Base-by-base conservation (phyloP, 257 asterid genomes). In the Verbena officinalis region DNA sequence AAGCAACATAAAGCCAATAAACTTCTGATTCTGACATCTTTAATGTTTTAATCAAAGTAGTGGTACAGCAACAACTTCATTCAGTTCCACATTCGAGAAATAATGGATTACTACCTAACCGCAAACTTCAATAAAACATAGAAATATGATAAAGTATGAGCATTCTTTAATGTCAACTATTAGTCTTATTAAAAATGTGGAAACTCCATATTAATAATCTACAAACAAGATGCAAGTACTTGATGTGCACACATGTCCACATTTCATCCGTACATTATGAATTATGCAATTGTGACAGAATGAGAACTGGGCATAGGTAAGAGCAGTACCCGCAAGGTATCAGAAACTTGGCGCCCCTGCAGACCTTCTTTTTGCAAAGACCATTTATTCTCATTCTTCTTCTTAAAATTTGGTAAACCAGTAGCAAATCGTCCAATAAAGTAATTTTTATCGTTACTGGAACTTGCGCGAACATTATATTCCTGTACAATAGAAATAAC, bases 291-390 rank as follows among this genome's bases (percentile, higher is more conserved):
- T 52, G 23, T 10, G n/a, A 60, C 4, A 57, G 69, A 22, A 49
- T 5, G 70, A 40, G 46, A 75, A 61, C 22, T 15, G 20, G 15
- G 46, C n/a, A 63, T 24, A 20, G 58, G 61, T 15, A 30, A 46
- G 62, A 65, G 66, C 69, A 55, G 27, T 86, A 94, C 99, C 91
- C 96, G 84, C 81, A 90, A 77, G 51, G 89, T 19, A 64, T 94
- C 97, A 34, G 96, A 71, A 66, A 90, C 79, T 78, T 90, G 97
- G 73, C 99, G 96, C 68, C 97, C 99, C 75, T 86, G 96, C 79
- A 90, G 65, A 72, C 91, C 96, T 80, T 94, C 97, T 71, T 88
- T 94, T 80, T 86, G 97, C 78, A 94, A 27, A 33, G 88, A 71
- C 99, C 99, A 94, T 68, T 88, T 90, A 68, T 87, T 87, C 65